Conservation (phyloP, 1,139 yeast species). For the Saccharomyces hybrid region DNA sequence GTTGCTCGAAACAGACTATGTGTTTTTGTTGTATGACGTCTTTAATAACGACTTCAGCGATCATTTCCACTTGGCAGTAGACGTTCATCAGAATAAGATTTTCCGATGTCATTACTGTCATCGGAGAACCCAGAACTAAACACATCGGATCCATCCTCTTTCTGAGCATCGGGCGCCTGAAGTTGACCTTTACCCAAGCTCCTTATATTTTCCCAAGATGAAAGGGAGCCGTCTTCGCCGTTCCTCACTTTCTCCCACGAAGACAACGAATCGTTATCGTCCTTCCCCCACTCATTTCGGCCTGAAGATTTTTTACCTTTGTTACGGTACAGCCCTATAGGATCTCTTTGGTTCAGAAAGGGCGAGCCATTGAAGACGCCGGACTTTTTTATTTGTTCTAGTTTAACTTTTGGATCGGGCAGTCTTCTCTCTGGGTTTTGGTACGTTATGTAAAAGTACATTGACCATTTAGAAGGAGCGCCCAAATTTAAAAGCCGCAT, state of each 20-base stretch:
- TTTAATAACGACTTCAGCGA: background rate
- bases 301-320: slow-evolving; percentile 3
- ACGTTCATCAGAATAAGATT: background rate
- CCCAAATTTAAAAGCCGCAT: slow-evolving; percentile 30
- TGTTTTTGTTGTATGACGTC: no score
- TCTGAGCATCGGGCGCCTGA: background rate
- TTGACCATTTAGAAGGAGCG: slow-evolving; percentile 34
- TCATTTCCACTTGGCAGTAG: background rate
- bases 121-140: slow-evolving; percentile 4
- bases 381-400: slow-evolving; percentile 23
- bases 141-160: background rate
- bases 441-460: slow-evolving; percentile 33
- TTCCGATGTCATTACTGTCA: background rate
- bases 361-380: slow-evolving; percentile 12
- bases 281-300: background rate
- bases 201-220: slow-evolving; percentile 26
- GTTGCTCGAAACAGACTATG: no score
- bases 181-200: background rate
- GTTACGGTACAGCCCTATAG: slow-evolving; percentile 32
- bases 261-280: background rate
- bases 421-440: slow-evolving; percentile 34
- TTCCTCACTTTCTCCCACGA: slow-evolving; percentile 1
- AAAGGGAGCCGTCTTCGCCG: slow-evolving; percentile 5
- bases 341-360: slow-evolving; percentile 33
- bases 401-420: slow-evolving; percentile 33